Evolutionary conservation across 352 stramenopile species (phyloP).

Genomic region (Phytophthora cryptogea): DNA sequence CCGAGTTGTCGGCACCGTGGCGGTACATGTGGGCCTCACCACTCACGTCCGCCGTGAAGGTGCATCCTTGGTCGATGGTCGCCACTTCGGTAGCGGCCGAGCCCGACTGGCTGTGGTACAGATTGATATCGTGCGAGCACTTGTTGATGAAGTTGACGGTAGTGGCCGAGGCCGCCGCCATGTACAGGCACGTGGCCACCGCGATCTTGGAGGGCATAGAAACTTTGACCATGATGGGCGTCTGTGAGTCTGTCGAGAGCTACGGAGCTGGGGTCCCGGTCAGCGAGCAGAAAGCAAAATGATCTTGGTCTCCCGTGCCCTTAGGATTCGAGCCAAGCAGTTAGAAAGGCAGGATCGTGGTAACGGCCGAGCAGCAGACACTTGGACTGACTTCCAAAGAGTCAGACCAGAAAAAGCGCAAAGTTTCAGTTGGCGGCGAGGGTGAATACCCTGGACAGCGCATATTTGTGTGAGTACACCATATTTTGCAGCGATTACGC

Average conservation of each 20-base stretch:
- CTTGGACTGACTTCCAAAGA: conserved; percentile 24
- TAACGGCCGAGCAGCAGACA: conserved; percentile 21
- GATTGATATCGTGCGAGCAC: conserved; percentile 37
- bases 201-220: conserved; percentile 22
- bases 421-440: conserved; percentile 16
- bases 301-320: neutral
- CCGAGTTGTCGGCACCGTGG: conserved; percentile 36
- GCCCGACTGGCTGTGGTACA: conserved; percentile 46
- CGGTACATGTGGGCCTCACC: conserved; percentile 58
- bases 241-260: conserved; percentile 2
- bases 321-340: conserved; percentile 1
- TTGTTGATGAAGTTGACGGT: conserved; percentile 55
- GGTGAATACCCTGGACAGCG: conserved; percentile 2
- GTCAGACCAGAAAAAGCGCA: conserved; percentile 22
- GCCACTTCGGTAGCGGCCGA: conserved; percentile 19
- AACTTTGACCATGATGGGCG: conserved; percentile 36
- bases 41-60: conserved; percentile 18
- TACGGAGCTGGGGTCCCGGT: conserved; percentile 15
- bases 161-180: conserved; percentile 21
- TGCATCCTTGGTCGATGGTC: conserved; percentile 27
- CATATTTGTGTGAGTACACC: neutral
- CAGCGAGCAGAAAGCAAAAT: conserved; percentile 41
- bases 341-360: conserved; percentile 27
- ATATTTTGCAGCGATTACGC: neutral
- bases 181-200: conserved; percentile 29